Conservation (phyloP, 2,329 filamentous ascomycete genomes). For the Botrytis tulipae region DNA sequence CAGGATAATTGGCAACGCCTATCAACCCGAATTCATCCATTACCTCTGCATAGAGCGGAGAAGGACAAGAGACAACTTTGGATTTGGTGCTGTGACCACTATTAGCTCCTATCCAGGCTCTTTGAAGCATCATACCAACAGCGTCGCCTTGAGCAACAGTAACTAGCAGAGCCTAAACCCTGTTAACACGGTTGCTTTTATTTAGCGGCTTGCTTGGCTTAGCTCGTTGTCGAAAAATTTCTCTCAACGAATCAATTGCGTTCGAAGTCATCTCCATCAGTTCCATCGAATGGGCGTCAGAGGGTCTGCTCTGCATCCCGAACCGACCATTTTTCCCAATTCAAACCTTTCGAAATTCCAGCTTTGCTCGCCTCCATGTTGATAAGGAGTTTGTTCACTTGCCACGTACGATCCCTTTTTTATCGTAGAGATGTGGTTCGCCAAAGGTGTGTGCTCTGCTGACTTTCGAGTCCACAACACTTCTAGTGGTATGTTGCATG, state of each 20-base stretch:
- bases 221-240: not conserved
- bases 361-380: not conserved
- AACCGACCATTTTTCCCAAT: no score
- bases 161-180: not conserved
- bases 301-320: not conserved
- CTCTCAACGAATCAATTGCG: not conserved
- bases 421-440: not conserved
- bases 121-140: not conserved
- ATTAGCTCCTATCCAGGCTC: not conserved
- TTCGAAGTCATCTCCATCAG: not conserved
- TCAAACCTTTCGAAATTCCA: not conserved
- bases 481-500: not conserved
- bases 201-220: not conserved
- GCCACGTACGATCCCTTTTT: not conserved
- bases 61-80: not conserved
- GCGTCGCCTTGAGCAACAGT: not conserved
- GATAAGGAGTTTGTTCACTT: not conserved
- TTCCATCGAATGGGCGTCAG: not conserved
- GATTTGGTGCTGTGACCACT: not conserved
- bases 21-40: not conserved
- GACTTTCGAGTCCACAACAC: not conserved
- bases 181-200: not conserved
- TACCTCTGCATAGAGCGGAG: not conserved
- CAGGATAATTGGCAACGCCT: not conserved
- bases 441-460: not conserved